Evolutionary conservation across 1,139 yeast genomes (phyloP).

Genomic region (Pichia sp.): DNA sequence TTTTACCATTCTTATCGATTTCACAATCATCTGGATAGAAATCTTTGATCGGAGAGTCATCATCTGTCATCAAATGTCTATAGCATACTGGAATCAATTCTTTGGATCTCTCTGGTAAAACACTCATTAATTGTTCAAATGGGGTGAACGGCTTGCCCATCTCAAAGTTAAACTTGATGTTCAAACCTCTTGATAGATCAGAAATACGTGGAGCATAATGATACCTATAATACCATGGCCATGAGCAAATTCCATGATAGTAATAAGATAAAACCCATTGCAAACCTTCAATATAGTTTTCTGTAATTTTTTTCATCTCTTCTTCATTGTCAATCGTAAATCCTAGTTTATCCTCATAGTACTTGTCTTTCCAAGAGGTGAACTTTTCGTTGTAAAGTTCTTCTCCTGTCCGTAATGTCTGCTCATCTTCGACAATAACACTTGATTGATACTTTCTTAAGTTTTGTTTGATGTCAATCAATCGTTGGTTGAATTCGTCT

Average conservation of each 20-base stretch:
- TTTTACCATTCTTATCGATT: constrained; percentile 88
- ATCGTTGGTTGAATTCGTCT: constrained; percentile 52
- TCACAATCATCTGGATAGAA: constrained; percentile 89
- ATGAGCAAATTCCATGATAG: constrained; percentile 82
- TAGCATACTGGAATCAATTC: constrained; percentile 71
- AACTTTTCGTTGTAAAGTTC: constrained; percentile 67
- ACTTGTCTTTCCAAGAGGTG: constrained; percentile 71
- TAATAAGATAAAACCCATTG: constrained; percentile 94
- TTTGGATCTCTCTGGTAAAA: constrained; percentile 86
- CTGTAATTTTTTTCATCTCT: constrained; percentile 54
- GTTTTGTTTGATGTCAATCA: constrained; percentile 35
- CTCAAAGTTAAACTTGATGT: constrained; percentile 54
- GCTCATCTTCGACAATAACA: constrained; percentile 53
- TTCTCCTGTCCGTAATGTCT: constrained; percentile 54
- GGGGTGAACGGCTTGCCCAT: constrained; percentile 80
- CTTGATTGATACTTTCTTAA: constrained; percentile 70
- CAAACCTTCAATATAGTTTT: constrained; percentile 83
- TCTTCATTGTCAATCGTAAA: constrained; percentile 56
- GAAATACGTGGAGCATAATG: constrained; percentile 93
- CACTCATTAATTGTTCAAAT: constrained; percentile 96
- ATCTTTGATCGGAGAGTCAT: constrained; percentile 77
- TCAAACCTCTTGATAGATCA: constrained; percentile 67
- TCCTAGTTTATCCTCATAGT: constrained; percentile 71
- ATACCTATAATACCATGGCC: constrained; percentile 89
- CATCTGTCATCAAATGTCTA: constrained; percentile 83